Conservation (phyloP, 192 early-diverging fungal genomes). For the Nowakowskiella sp. region DNA sequence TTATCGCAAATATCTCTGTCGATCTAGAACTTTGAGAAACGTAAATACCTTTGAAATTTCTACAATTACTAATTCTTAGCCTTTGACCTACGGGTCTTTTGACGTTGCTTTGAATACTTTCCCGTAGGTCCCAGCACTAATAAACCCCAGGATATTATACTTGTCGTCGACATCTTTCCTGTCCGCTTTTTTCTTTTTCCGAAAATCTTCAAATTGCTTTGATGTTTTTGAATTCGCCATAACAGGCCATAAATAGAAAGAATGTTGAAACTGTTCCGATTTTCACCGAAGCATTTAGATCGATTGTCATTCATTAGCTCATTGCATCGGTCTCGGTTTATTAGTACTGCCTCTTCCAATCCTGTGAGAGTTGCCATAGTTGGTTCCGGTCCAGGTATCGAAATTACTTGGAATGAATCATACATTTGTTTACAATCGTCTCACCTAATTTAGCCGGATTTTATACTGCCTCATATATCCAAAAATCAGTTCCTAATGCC, state of each 20-base stretch:
- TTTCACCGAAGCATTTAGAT: too few relatives aligned
- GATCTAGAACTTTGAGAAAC: neutral
- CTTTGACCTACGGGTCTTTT: slow-evolving; percentile 20
- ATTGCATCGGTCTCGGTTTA: too few relatives aligned
- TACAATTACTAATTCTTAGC: neutral
- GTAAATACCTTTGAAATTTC: neutral
- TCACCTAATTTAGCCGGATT: slow-evolving; percentile 59
- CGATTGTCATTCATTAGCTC: too few relatives aligned
- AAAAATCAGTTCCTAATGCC: slow-evolving; percentile 47
- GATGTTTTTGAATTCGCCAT: too few relatives aligned
- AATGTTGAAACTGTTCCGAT: too few relatives aligned
- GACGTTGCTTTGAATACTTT: slow-evolving; percentile 86
- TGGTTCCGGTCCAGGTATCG: slow-evolving; percentile 19
- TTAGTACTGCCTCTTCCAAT: too few relatives aligned
- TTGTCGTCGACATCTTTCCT: too few relatives aligned
- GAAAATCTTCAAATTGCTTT: too few relatives aligned
- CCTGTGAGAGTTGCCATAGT: slow-evolving; percentile 28
- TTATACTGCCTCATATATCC: slow-evolving; percentile 75
- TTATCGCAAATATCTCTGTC: slow-evolving; percentile 70
- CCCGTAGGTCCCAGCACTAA: slow-evolving; percentile 95
- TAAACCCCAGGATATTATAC: too few relatives aligned
- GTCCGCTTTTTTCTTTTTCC: too few relatives aligned
- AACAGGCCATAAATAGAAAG: too few relatives aligned
- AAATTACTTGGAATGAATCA: neutral
- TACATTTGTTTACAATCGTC: neutral